Evolutionary conservation across 2,329 filamentous ascomycete genomes (phyloP), one percentile per base, ranked within the genome.

Genomic region (Fusarium pseudograminearum): DNA sequence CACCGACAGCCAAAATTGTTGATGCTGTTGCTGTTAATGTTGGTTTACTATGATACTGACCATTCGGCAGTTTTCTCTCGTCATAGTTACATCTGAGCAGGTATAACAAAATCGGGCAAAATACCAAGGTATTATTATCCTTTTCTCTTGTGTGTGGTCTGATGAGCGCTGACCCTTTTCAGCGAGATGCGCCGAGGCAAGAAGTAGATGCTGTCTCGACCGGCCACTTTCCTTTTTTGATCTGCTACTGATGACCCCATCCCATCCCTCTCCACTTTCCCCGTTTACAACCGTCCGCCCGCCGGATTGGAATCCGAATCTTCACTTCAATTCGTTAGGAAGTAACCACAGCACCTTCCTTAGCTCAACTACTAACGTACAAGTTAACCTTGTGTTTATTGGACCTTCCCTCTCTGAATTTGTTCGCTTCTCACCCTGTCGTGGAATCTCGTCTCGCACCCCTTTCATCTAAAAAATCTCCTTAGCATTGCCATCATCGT

Each of bases 201-300:
- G 45, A 56, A 65, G 62, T 57, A 53, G 61, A 55, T 65, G 57
- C 70, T 58, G 69, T 72, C 61, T 57, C 71, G 71, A 67, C 65
- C 70, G 73, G 66, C 55, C 71, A 69, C 73, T 57, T 75, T 73
- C 73, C 73, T 40, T 51, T 75, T 75, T 74, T n/a, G 73, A 72
- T 70, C 46, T 38, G 56, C 52, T 57, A 69, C 70, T 73, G 58
- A 47, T 53, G 53, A 66, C 61, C 62, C 46, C 54, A 52, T 64
- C 62, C 46, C 46, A 52, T 64, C 56, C 59, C 36, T 58, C 34
- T 59, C 65, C 56, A 50, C 38, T 60, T 60, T 53, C 48, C 47
- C 48, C 48, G 18, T 40, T 40, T 52, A 52, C 36, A 40, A 40
- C 48, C 48, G 38, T 28, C 33, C 48, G 24, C 28, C 67, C 67